phyloP scores from a whole-genome alignment of 2,329 filamentous ascomycete species.

The Capronia americana region DNA sequence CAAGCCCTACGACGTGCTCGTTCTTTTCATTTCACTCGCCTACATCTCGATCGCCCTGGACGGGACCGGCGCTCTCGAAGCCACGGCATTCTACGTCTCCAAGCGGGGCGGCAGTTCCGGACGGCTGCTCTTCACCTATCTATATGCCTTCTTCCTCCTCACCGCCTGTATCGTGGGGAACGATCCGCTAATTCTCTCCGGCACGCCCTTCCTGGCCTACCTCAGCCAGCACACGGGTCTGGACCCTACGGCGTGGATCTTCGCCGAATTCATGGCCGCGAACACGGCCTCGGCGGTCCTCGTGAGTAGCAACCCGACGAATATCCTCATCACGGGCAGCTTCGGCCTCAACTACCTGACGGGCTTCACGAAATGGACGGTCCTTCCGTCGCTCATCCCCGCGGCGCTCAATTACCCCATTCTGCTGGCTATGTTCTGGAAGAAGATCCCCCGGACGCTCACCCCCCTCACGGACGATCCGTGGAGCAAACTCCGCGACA shows the following conservation, averaged over 20 bases:
- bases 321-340: conserved; percentile 39
- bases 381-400: conserved; percentile 39
- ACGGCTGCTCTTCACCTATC: conserved; percentile 38
- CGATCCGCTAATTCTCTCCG: conserved; percentile 40
- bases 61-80: conserved; percentile 39
- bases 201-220: conserved; percentile 41
- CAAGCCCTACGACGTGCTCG: conserved; percentile 41
- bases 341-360: conserved; percentile 40
- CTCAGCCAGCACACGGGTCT: conserved; percentile 37
- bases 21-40: conserved; percentile 40
- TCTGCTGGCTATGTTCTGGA: conserved; percentile 39
- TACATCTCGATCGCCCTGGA: conserved; percentile 41
- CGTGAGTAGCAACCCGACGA: conserved; percentile 77
- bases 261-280: conserved; percentile 41
- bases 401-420: conserved; percentile 38
- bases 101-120: conserved; percentile 39
- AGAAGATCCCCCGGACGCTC: conserved; percentile 38
- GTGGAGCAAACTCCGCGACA: conserved; percentile 39
- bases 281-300: conserved; percentile 75
- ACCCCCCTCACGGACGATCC: conserved; percentile 37
- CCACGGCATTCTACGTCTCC: conserved; percentile 39
- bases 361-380: conserved; percentile 40
- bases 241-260: conserved; percentile 38
- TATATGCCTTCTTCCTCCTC: conserved; percentile 39
- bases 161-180: conserved; percentile 40